Evolutionary conservation across 257 asterid species (phyloP).

Genomic region (Euphrasia confusa): DNA sequence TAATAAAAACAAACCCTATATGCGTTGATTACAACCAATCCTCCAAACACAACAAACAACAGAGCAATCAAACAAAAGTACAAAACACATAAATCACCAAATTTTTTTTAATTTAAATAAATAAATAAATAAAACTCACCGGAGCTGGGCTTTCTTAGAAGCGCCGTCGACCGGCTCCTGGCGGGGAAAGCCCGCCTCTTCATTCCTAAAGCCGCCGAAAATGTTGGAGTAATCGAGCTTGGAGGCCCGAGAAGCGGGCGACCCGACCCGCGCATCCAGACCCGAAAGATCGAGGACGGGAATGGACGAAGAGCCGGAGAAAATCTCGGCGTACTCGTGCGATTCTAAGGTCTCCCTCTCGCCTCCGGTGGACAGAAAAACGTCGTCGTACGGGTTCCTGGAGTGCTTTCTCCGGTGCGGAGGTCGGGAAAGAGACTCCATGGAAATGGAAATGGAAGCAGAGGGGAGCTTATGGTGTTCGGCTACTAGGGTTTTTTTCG

Average conservation of each 20-base stretch:
- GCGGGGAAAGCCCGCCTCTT: constrained; percentile 45
- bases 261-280: constrained; percentile 35
- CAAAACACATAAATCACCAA: background rate
- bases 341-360: constrained; percentile 35
- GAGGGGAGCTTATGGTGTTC: background rate
- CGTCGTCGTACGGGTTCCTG: constrained; percentile 63
- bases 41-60: too few species aligned
- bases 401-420: constrained; percentile 58
- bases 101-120: too few species aligned
- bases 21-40: too few species aligned
- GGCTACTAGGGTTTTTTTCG: constrained; percentile 24
- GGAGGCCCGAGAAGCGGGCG: constrained; percentile 40
- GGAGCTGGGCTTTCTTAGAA: constrained; percentile 28
- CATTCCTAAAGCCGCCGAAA: constrained; percentile 59
- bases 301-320: constrained; percentile 62
- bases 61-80: too few species aligned
- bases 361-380: constrained; percentile 30
- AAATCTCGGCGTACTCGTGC: constrained; percentile 72
- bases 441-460: constrained; percentile 17
- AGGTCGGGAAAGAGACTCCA: constrained; percentile 74
- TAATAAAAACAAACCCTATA: background rate
- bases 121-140: constrained; percentile 32
- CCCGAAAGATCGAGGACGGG: constrained; percentile 76
- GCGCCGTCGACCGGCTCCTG: constrained; percentile 46
- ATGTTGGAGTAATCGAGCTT: constrained; percentile 61